These are phyloP conservation scores for Vanilla planifolia DNA, from an alignment of 106 monocot species.

Conservation along the genomic window DNA sequence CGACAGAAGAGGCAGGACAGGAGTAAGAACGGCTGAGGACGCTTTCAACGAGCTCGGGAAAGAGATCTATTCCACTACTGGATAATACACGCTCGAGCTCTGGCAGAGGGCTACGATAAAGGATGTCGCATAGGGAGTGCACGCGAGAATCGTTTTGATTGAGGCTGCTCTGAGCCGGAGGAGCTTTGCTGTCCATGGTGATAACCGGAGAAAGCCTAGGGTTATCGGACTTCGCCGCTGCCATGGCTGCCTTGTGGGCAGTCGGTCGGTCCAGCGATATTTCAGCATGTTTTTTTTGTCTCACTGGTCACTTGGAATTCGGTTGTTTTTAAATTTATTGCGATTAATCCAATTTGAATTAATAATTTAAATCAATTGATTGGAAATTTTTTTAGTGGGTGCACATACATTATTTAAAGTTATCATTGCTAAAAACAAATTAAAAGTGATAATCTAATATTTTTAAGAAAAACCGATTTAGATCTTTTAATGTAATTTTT, in stretches of 20 bases:
- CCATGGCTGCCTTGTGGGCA: constrained; percentile 1
- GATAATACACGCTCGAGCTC: constrained; percentile 41
- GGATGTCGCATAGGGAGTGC: constrained; percentile 39
- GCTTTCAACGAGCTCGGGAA: constrained; percentile 39
- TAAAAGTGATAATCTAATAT: no score
- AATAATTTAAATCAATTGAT: no score
- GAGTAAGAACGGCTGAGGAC: constrained; percentile 44
- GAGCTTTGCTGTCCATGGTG: neutral
- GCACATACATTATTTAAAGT: no score
- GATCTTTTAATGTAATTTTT: no score
- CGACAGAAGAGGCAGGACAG: constrained; percentile 44
- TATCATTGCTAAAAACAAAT: no score
- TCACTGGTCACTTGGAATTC: no score
- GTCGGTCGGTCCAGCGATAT: no score
- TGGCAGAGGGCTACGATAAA: constrained; percentile 17
- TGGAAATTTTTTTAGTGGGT: no score
- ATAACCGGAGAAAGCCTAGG: neutral
- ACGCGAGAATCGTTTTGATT: constrained; percentile 25
- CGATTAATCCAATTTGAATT: no score
- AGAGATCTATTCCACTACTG: constrained; percentile 27
- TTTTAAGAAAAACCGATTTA: no score
- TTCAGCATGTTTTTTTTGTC: no score
- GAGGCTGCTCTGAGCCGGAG: neutral
- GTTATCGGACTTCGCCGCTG: neutral
- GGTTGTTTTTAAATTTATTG: no score